These are phyloP conservation scores for Metschnikowia bowlesiae DNA, from an alignment of 805 yeast species.

Conservation along the genomic window DNA sequence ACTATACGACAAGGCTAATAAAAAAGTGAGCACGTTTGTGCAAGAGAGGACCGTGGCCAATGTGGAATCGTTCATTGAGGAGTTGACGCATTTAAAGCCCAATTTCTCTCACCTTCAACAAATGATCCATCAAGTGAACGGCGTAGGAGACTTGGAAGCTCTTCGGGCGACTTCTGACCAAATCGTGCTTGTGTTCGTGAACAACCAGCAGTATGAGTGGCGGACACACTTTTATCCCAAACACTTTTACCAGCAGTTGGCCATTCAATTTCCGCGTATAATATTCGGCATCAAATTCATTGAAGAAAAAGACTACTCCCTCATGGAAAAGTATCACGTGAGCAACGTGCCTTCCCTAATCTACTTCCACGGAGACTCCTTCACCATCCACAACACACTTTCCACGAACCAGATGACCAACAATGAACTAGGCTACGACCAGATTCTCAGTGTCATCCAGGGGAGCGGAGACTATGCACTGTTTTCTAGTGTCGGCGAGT, in stretches of 20 bases:
- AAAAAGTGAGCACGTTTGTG: conserved; percentile 34
- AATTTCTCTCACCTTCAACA: neutral
- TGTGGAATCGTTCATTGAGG: conserved; percentile 9
- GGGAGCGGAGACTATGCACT: conserved; percentile 1
- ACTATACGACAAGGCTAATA: conserved; percentile 41
- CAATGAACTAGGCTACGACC: conserved; percentile 16
- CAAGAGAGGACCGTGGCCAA: conserved; percentile 17
- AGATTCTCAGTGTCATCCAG: conserved; percentile 13
- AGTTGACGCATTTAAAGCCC: conserved; percentile 7
- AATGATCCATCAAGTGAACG: neutral
- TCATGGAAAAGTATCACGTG: conserved; percentile 24
- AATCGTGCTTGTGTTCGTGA: conserved; percentile 11
- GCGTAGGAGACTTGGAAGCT: conserved; percentile 2
- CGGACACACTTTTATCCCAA: conserved; percentile 26
- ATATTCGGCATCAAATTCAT: conserved; percentile 25
- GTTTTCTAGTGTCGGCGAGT: conserved; percentile 7
- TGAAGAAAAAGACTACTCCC: conserved; percentile 17
- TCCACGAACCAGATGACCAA: conserved; percentile 17
- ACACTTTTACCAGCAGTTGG: conserved; percentile 33
- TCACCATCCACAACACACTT: conserved; percentile 23
- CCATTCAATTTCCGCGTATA: conserved; percentile 12
- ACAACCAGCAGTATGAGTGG: conserved; percentile 24
- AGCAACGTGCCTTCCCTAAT: conserved; percentile 31
- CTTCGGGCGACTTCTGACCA: neutral
- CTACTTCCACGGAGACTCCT: conserved; percentile 22